Evolutionary conservation across 2,329 filamentous ascomycete species (phyloP), one percentile per base, ranked within the genome.

Genomic region (Massarina eburnea): DNA sequence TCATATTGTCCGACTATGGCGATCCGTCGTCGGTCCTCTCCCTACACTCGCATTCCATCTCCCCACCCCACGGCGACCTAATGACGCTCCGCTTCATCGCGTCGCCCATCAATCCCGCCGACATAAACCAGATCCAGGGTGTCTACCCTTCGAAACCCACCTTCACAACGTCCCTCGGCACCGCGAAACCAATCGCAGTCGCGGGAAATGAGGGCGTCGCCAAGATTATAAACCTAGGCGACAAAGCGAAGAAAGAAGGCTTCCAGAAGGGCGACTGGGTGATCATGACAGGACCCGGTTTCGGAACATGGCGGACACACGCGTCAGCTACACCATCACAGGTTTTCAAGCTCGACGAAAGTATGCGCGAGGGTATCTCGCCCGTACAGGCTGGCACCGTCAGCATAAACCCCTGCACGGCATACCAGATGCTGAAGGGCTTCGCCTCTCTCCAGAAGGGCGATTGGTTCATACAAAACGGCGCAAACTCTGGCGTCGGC

Each of bases 121-220:
- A 99, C 74, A 89, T 99, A 71, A 99, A 99, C 77, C 92, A 92
- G 62, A 89, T 99, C 63, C 94, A 99, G 76, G 94, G 94, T 55
- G 91, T 92, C 3, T 99, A 99, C 75, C 92, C 92, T 51, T 84
- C 84, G 36, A 90, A 90, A 67, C 91, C 91, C 0, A 76, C 80
- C 35, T 91, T 95, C 72, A 85, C 83, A 15, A 85, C 84, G 5
- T 72, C 82, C 1, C 82, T 99, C 43, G 88, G 91, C 45, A 96
- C 91, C 0, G 57, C 83, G 1, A 76, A 84, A 19, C 90, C 91
- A 2, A 82, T 87, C 7, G 89, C 89, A 1, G 82, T 94, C 1
- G 87, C 84, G 1, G 91, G 91, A 20, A 97, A 96, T 67, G 95
- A 99, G 71, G 95, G 89, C 37, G 89, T 92, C 32, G 95, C 95